Percentiles rank a stretch among this genome's conserved stretches.
These are phyloP conservation scores for Paralagenidium karlingii DNA, from an alignment of 352 stramenopile species.

Conservation along the genomic window DNA sequence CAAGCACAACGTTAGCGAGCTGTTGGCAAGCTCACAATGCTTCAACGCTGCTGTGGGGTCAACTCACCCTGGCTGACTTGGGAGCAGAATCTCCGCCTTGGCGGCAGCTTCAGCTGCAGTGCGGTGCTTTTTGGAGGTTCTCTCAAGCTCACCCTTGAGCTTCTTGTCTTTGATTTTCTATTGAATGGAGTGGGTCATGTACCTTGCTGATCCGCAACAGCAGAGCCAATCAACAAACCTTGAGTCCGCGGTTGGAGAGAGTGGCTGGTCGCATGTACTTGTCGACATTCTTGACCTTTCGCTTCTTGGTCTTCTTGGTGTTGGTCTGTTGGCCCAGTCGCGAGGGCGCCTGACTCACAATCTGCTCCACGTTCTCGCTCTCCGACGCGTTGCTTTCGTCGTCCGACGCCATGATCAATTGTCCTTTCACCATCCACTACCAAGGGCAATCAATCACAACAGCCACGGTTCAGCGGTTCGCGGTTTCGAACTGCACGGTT, in stretches of 20 bases:
- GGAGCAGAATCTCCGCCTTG: slow-evolving; percentile 86
- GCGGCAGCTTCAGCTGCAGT: slow-evolving; percentile 76
- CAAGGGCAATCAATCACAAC: no score
- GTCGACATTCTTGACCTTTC: slow-evolving; percentile 44
- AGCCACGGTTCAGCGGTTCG: no score
- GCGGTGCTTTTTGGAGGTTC: slow-evolving; percentile 66
- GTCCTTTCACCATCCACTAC: no score
- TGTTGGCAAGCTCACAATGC: no score
- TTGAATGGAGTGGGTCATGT: background rate
- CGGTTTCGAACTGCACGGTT: no score
- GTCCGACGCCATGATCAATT: slow-evolving; percentile 20
- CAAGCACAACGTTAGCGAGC: background rate
- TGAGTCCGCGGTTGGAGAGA: slow-evolving; percentile 43
- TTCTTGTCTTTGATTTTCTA: slow-evolving; percentile 82
- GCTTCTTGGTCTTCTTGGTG: slow-evolving; percentile 7
- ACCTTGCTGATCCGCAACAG: slow-evolving; percentile 2
- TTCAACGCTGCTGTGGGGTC: no score
- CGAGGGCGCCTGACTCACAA: slow-evolving; percentile 43
- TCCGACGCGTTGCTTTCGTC: slow-evolving; percentile 40
- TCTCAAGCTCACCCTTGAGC: slow-evolving; percentile 56
- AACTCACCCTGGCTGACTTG: slow-evolving; percentile 71
- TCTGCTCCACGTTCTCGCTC: slow-evolving; percentile 35
- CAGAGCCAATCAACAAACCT: slow-evolving; percentile 6
- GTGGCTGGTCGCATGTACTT: slow-evolving; percentile 60
- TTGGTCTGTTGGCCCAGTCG: slow-evolving; percentile 28